Base-by-base conservation (phyloP, 2,329 filamentous ascomycete species). In the Arthrinium puccinioides region DNA sequence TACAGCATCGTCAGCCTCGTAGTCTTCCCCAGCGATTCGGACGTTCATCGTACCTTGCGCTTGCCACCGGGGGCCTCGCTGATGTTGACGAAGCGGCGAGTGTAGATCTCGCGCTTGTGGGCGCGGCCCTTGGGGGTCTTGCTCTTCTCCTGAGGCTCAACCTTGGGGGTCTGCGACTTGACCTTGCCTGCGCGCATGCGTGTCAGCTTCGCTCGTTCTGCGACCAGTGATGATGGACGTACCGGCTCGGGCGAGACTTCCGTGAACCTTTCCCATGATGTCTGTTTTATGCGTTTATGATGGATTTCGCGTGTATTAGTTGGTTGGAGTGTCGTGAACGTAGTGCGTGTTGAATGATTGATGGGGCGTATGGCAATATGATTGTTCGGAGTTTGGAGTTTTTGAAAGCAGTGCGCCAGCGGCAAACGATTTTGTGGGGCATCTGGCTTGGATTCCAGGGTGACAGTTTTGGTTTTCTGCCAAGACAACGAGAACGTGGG, bases 41-140 rank as follows among this genome's bases (percentile, higher is more conserved):
- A 30, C 6, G 7, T 13, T 16, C 26, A 15, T 3, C 35, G 30
- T 26, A 31, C 35, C 35, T 37, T 37, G 35, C 35, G 35, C 35
- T 37, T 37, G 27, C 15, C 35, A 19, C 28, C 28, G 21, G 28
- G 26, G 11, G 35, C 28, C 9, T 21, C 20, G 10, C 27, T 19
- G 14, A 19, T 27, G 37, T 36, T 35, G 26, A 35, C 30, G 37
- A 39, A 34, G 9, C 37, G 25, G 10, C 37, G 31, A 14, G 24
- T 39, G 37, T 27, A 29, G 31, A 39, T 35, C 4, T 34, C 24
- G 15, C 35, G 26, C 35, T 37, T 37, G 27, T 37, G 26, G 27
- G 35, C 35, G 35, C 35, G 35, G 20, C 35, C 35, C 27, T 37
- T 37, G 27, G 35, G 35, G 11, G 28, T 32, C 35, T 37, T 37